Conservation (phyloP, 2,329 filamentous ascomycete genomes). For the Fusarium aywerte region DNA sequence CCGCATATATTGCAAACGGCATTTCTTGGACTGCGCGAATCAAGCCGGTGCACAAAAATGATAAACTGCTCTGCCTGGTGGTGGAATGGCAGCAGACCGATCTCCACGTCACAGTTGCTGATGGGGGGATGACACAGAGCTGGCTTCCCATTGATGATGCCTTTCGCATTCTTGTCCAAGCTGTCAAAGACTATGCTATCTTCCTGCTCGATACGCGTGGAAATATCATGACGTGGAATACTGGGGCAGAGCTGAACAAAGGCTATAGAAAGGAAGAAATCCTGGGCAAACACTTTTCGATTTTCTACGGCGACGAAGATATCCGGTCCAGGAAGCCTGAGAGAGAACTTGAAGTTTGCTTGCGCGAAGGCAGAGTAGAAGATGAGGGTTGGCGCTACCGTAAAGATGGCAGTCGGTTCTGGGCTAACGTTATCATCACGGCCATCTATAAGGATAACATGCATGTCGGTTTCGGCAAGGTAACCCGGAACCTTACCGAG, state of each 20-base stretch:
- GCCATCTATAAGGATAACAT: constrained; percentile 5
- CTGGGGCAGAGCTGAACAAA: constrained; percentile 9
- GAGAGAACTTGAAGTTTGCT: constrained; percentile 9
- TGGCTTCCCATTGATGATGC: constrained; percentile 12
- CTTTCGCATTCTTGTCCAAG: constrained; percentile 7
- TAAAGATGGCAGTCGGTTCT: constrained; percentile 7
- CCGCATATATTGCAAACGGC: not conserved
- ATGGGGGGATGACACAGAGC: not conserved
- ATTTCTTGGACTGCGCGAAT: constrained; percentile 13
- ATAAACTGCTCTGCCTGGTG: not conserved
- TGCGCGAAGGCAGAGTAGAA: constrained; percentile 5
- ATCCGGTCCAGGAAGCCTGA: constrained; percentile 3
- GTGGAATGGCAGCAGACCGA: constrained; percentile 1
- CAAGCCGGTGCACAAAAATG: not conserved
- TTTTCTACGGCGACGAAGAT: constrained; percentile 12
- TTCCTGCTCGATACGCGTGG: constrained; percentile 6
- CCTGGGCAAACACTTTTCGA: constrained; percentile 4
- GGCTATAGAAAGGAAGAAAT: constrained; percentile 12
- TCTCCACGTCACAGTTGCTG: not conserved
- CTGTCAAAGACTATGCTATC: constrained; percentile 14
- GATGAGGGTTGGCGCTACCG: constrained; percentile 17
- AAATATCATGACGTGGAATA: constrained; percentile 10
- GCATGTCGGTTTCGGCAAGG: constrained; percentile 14
- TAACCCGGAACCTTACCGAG: constrained; percentile 5
- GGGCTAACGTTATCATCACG: constrained; percentile 13